Evolutionary conservation across 2,329 filamentous ascomycete species (phyloP).

Genomic region (Monilinia polystroma): DNA sequence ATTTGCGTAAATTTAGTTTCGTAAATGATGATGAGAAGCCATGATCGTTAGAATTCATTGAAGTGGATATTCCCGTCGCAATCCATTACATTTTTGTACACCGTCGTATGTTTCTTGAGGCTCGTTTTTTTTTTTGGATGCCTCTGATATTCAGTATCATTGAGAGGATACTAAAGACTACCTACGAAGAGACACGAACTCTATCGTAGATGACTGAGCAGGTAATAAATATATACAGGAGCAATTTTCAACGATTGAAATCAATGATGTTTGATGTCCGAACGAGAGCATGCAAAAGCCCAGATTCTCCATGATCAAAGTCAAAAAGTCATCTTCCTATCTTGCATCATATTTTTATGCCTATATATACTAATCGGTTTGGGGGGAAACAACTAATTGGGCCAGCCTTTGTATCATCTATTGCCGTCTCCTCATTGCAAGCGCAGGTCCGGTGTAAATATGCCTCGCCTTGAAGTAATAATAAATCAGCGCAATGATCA

Average conservation of each 20-base stretch:
- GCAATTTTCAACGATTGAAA: background rate
- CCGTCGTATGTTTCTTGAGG: background rate
- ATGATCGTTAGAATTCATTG: background rate
- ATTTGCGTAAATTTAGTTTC: no score
- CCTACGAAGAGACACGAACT: background rate
- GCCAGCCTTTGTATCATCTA: background rate
- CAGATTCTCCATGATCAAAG: background rate
- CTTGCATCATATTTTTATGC: background rate
- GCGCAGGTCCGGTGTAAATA: conserved; percentile 34
- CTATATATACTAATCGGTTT: background rate
- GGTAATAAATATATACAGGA: background rate
- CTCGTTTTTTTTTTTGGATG: background rate
- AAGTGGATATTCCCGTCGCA: background rate
- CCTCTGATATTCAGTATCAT: background rate
- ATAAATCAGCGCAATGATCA: conserved; percentile 26
- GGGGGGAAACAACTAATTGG: background rate
- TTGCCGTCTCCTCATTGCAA: conserved; percentile 11
- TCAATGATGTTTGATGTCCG: background rate
- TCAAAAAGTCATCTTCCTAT: background rate
- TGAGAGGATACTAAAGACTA: background rate
- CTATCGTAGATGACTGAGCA: background rate
- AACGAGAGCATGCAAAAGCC: background rate
- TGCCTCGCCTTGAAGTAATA: conserved; percentile 26
- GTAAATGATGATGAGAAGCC: background rate
- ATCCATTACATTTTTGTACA: background rate